These are phyloP conservation scores for Fusarium redolens DNA, from an alignment of 2,329 filamentous ascomycete species.

Conservation along the genomic window DNA sequence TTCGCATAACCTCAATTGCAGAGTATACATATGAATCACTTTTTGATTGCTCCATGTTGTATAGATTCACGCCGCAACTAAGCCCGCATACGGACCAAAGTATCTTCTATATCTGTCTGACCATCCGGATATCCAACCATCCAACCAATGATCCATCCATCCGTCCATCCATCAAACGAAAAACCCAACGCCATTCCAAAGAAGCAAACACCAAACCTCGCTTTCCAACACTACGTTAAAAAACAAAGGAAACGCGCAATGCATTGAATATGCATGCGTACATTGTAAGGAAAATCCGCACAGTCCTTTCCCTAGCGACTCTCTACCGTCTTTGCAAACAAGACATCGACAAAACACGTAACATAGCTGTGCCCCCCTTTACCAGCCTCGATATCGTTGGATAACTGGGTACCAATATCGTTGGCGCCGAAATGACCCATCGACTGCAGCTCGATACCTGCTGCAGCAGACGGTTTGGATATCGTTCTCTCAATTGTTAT, in stretches of 20 bases:
- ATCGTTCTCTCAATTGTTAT: conserved; percentile 15
- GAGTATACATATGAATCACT: neutral
- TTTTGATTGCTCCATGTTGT: neutral
- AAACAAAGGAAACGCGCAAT: neutral
- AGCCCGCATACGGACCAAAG: neutral
- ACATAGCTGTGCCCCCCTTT: conserved; percentile 26
- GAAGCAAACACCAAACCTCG: neutral
- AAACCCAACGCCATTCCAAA: conserved; percentile 14
- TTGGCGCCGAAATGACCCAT: conserved; percentile 43
- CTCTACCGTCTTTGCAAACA: conserved; percentile 43
- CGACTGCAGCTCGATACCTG: conserved; percentile 40
- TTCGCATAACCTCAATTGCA: neutral
- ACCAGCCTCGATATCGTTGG: conserved; percentile 24
- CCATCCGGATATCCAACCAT: neutral
- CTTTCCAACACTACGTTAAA: neutral
- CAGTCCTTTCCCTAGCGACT: conserved; percentile 13
- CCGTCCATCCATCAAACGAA: neutral
- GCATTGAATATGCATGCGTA: neutral
- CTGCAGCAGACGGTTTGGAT: conserved; percentile 15
- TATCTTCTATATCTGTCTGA: conserved; percentile 3
- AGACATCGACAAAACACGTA: conserved; percentile 40
- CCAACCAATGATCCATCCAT: neutral
- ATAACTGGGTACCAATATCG: conserved; percentile 30
- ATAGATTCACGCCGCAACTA: neutral
- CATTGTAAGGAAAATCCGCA: neutral